phyloP scores from a whole-genome alignment of 768 basidiomycete species.

The Hygrophorus pudorinus region DNA sequence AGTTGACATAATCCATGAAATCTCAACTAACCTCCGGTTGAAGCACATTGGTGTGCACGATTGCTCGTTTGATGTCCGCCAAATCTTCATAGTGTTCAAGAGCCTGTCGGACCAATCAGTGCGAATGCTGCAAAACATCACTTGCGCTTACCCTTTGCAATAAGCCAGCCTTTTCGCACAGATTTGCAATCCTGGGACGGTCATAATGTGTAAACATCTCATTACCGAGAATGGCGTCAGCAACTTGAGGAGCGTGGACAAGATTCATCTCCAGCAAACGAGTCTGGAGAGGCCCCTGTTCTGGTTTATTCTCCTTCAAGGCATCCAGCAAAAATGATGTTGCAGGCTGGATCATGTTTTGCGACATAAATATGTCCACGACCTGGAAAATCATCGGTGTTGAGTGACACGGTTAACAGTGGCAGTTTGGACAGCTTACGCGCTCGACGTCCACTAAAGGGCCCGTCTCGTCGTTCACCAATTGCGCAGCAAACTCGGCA shows the following conservation, averaged over 20 bases:
- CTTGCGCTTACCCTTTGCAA: slow-evolving; percentile 66
- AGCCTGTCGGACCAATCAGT: slow-evolving; percentile 45
- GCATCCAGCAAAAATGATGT: slow-evolving; percentile 97
- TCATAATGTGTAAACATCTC: slow-evolving; percentile 99
- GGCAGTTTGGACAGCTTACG: slow-evolving; percentile 29
- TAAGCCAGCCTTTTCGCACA: slow-evolving; percentile 97
- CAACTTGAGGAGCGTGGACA: slow-evolving; percentile 94
- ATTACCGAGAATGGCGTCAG: slow-evolving; percentile 96
- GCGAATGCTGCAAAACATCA: neutral
- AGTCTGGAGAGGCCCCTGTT: slow-evolving; percentile 93
- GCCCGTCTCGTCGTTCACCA: slow-evolving; percentile 89
- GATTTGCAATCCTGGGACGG: slow-evolving; percentile 90
- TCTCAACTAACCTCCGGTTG: slow-evolving; percentile 59
- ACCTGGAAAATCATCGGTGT: slow-evolving; percentile 35
- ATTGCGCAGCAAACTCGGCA: slow-evolving; percentile 91
- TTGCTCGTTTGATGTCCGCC: slow-evolving; percentile 96
- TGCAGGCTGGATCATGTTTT: slow-evolving; percentile 99
- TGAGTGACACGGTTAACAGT: slow-evolving; percentile 2
- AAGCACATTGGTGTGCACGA: slow-evolving; percentile 84
- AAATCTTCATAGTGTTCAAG: slow-evolving; percentile 97
- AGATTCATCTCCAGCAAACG: slow-evolving; percentile 97
- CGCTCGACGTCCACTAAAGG: slow-evolving; percentile 91
- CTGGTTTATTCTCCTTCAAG: slow-evolving; percentile 95
- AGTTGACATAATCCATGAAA: neutral
- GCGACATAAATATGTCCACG: slow-evolving; percentile 98